These are phyloP conservation scores for Pezicula carpinea DNA, from an alignment of 2,329 filamentous ascomycete species.

Conservation along the genomic window DNA sequence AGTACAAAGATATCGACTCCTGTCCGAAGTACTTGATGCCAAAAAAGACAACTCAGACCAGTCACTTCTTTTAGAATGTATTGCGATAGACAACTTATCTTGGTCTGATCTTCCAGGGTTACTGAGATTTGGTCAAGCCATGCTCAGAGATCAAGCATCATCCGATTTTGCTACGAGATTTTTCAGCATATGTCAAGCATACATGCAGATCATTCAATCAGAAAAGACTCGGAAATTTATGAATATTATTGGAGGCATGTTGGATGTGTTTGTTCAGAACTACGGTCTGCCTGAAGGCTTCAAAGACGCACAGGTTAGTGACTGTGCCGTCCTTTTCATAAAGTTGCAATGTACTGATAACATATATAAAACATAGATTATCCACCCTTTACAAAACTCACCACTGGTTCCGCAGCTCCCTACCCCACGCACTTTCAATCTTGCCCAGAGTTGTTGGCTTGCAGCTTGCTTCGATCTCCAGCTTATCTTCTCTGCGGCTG, in stretches of 20 bases:
- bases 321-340: constrained; percentile 22
- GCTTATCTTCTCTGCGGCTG: constrained; percentile 38
- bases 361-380: constrained; percentile 37
- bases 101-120: constrained; percentile 26
- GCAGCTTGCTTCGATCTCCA: constrained; percentile 48
- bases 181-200: constrained; percentile 9
- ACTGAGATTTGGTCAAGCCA: constrained; percentile 20
- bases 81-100: constrained; percentile 27
- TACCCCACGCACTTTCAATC: constrained; percentile 33
- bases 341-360: constrained; percentile 29
- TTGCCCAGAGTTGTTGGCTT: constrained; percentile 39
- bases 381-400: constrained; percentile 57
- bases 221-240: constrained; percentile 18
- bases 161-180: constrained; percentile 1
- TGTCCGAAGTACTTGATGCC: constrained; percentile 14
- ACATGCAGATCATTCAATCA: constrained; percentile 21
- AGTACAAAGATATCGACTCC: constrained; percentile 23
- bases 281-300: constrained; percentile 24
- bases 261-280: constrained; percentile 19
- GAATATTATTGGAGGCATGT: constrained; percentile 17
- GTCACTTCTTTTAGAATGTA: constrained; percentile 10
- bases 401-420: constrained; percentile 39
- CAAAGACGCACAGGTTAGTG: constrained; percentile 40
- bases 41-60: constrained; percentile 1
- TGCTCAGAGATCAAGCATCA: constrained; percentile 1